Base-by-base conservation (phyloP, 2,329 filamentous ascomycete genomes). In the Paraphaeosphaeria sporulosa region DNA sequence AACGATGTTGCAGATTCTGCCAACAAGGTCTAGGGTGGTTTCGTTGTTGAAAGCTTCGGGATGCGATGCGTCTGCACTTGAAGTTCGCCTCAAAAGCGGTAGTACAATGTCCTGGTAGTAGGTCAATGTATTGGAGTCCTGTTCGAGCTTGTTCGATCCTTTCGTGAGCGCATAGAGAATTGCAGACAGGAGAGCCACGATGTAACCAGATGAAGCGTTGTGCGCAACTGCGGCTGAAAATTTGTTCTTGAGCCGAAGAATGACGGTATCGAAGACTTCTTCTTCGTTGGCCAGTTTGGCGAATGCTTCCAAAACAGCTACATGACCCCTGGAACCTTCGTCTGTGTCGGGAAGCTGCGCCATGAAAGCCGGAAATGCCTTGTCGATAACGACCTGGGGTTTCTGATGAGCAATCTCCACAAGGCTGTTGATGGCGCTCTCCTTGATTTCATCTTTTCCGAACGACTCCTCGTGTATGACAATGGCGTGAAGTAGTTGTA, bases 311-410 rank as follows among this genome's bases (percentile, higher is more conserved):
- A 91, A 76, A 0, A 87, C 85, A 5, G 82, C 77, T n/a, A 84
- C 68, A 67, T 89, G 89, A 6, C 75, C 72, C 7, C 68, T 69
- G 10, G 80, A 75, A 3, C 77, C 77, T 19, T 83, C 75, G 58
- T 85, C 84, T 1, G 77, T 79, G 61, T 88, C 87, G 1, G 88
- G 89, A 3, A 91, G 76, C 42, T 85, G 84, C 3, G 87, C 87
- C 74, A 90, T 83, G 70, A 90, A 89, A 5, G 86, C 85, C 27
- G 88, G 88, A 67, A 90, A 87, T 0, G 87, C 87, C 58, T 87
- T 87, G 49, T 89, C 84, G 67, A 89, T 85, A 30, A 90, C 86
- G 12, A 88, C 76, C 49, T 84, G 82, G 19, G 88, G 86, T 66
- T 87, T 88, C 60, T 87, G 82, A 61, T 85, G 85, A 7, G 88